These are phyloP conservation scores for Arctium minus DNA, from an alignment of 129 eudicot genomes.

Conservation along the genomic window DNA sequence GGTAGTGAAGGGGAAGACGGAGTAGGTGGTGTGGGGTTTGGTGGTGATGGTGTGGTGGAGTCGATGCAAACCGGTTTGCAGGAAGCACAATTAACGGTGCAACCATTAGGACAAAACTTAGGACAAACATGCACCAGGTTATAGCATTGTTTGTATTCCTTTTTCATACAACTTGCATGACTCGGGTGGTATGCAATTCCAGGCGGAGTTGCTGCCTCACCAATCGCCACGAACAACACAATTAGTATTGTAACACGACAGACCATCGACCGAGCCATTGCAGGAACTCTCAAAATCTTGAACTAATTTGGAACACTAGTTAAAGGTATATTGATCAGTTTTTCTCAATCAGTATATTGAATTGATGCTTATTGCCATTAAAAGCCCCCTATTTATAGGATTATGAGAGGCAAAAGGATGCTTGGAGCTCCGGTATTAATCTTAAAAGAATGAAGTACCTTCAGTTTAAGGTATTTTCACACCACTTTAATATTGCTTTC, in stretches of 20 bases:
- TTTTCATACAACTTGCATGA: constrained; percentile 40
- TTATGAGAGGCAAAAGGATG: neutral
- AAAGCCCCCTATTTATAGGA: neutral
- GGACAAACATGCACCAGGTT: constrained; percentile 73
- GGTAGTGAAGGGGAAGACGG: constrained; percentile 4
- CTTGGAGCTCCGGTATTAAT: no score
- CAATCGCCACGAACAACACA: neutral
- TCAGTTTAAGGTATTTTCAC: no score
- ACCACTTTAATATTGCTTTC: no score
- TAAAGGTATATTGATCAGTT: no score
- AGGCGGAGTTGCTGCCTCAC: constrained; percentile 45
- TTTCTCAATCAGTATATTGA: no score
- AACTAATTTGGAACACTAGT: neutral
- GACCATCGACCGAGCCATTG: neutral
- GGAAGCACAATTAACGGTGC: no score
- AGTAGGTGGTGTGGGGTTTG: constrained; percentile 1
- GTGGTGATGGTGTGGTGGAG: constrained; percentile 28
- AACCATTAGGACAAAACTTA: no score
- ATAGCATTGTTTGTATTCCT: constrained; percentile 44
- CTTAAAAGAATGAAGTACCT: no score
- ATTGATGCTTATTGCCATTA: neutral
- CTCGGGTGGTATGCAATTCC: constrained; percentile 62
- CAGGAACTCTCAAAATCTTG: neutral
- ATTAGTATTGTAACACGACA: no score
- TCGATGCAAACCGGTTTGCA: constrained; percentile 53